phyloP scores from a whole-genome alignment of 1,139 yeast species.

The Scheffersomyces illinoinensis region DNA sequence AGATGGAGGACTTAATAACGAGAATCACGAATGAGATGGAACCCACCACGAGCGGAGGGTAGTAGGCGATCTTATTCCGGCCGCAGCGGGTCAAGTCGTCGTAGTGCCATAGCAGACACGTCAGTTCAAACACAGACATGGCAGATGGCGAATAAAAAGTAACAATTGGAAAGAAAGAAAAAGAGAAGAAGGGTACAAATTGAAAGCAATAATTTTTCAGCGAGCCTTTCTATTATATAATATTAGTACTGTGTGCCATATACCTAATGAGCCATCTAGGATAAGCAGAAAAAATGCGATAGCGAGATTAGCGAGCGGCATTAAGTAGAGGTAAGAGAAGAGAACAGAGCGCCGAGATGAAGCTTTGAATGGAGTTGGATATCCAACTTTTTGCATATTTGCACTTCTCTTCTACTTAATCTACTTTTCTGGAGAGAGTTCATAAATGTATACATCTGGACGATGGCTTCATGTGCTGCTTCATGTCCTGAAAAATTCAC shows the following conservation, averaged over 20 bases:
- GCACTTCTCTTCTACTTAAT: too few relatives aligned
- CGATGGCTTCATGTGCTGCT: neutral
- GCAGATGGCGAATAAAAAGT: neutral
- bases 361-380: neutral
- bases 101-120: conserved; percentile 39
- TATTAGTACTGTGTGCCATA: neutral
- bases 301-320: neutral
- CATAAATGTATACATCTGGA: neutral
- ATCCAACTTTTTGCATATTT: too few relatives aligned
- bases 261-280: neutral
- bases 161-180: neutral
- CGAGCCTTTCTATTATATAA: neutral
- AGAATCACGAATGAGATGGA: conserved; percentile 30
- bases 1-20: conserved; percentile 20
- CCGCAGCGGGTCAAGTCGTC: conserved; percentile 52
- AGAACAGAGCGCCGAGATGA: neutral
- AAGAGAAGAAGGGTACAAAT: neutral
- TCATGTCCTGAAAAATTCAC: neutral
- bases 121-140: neutral
- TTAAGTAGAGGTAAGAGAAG: neutral
- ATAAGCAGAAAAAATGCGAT: neutral
- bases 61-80: conserved; percentile 37
- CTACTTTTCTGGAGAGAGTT: neutral
- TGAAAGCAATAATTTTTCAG: neutral
- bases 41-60: conserved; percentile 35